Percentiles rank a stretch among this genome's conserved stretches.
Conservation (phyloP, 2,329 filamentous ascomycete genomes). For the Xylariaceae sp. region DNA sequence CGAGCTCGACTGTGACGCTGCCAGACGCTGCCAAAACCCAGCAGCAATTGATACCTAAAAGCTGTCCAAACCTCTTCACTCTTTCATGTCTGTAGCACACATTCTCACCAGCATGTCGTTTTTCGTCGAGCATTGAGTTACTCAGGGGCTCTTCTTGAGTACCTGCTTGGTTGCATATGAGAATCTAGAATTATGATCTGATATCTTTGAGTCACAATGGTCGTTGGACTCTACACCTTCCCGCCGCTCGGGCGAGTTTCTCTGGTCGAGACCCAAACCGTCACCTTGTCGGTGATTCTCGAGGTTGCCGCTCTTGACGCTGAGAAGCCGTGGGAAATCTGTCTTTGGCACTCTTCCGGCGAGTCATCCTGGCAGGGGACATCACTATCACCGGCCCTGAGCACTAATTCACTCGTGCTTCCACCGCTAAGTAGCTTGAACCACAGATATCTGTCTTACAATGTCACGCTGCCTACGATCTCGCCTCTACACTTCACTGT, state of each 20-base stretch:
- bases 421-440: slow-evolving; percentile 42
- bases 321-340: slow-evolving; percentile 62
- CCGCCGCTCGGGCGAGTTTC: slow-evolving; percentile 75
- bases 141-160: no score
- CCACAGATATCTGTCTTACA: slow-evolving; percentile 49
- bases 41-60: not conserved
- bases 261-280: slow-evolving; percentile 43
- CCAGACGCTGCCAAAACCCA: not conserved
- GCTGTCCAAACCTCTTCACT: not conserved
- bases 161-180: not conserved
- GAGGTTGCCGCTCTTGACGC: slow-evolving; percentile 55
- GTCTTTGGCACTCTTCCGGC: slow-evolving; percentile 64
- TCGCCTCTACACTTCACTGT: slow-evolving; percentile 60
- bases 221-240: slow-evolving; percentile 46
- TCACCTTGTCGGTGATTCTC: slow-evolving; percentile 63
- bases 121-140: not conserved
- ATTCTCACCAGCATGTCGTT: not conserved
- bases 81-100: not conserved
- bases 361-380: slow-evolving; percentile 53
- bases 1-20: not conserved
- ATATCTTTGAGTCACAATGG: slow-evolving; percentile 6
- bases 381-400: slow-evolving; percentile 30
- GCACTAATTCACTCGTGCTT: slow-evolving; percentile 39
- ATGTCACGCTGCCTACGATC: slow-evolving; percentile 43
- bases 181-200: not conserved